Percentiles rank a stretch among this genome's conserved stretches.
These are phyloP conservation scores for Oxyria digyna DNA, from an alignment of 148 eudicot species.

Conservation along the genomic window DNA sequence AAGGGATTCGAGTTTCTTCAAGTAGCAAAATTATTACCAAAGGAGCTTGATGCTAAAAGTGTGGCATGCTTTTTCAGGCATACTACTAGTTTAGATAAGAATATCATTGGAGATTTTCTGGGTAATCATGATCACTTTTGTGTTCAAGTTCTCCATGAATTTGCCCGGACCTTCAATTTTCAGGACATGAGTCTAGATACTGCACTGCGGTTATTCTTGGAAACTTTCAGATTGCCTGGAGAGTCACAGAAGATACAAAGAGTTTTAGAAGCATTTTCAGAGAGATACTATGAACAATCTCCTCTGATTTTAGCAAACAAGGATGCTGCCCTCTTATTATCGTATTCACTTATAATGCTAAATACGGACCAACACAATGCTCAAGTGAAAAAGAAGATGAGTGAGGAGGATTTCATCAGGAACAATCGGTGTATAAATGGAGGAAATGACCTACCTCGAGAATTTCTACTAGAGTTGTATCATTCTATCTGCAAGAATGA, in stretches of 20 bases:
- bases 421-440: conserved; percentile 19
- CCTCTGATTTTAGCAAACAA: conserved; percentile 17
- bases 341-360: conserved; percentile 23
- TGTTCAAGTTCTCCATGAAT: conserved; percentile 23
- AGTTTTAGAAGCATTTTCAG: conserved; percentile 24
- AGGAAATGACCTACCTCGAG: conserved; percentile 23
- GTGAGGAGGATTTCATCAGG: conserved; percentile 24
- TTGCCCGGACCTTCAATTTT: conserved; percentile 21
- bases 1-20: conserved; percentile 24
- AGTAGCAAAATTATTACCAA: conserved; percentile 16
- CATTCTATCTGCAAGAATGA: conserved; percentile 22
- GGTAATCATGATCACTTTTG: conserved; percentile 22
- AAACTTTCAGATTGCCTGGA: conserved; percentile 22
- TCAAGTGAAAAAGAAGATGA: conserved; percentile 25
- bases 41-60: conserved; percentile 20
- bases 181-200: conserved; percentile 22
- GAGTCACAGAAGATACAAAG: conserved; percentile 21
- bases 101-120: conserved; percentile 20
- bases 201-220: conserved; percentile 23
- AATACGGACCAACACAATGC: conserved; percentile 23
- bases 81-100: conserved; percentile 20
- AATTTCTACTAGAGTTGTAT: conserved; percentile 15
- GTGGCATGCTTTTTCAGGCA: conserved; percentile 22
- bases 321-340: conserved; percentile 22
- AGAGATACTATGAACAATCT: conserved; percentile 25